Percentiles rank a stretch among this genome's conserved stretches.
These are phyloP conservation scores for Scheffersomyces lignicola DNA, from an alignment of 1,139 yeast genomes.

Conservation along the genomic window DNA sequence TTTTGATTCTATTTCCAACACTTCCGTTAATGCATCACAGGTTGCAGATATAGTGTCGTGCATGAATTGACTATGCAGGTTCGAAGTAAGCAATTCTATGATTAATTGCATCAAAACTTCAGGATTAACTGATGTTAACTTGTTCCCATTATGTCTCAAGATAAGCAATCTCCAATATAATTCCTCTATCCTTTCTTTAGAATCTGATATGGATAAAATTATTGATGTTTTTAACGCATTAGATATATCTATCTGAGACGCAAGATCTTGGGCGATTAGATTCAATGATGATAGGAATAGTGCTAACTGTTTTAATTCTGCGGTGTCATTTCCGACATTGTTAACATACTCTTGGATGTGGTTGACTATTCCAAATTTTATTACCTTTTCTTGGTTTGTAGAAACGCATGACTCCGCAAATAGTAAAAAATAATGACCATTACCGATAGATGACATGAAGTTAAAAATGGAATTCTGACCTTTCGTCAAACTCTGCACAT, in stretches of 20 bases:
- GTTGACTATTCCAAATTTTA: constrained; percentile 45
- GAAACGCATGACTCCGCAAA: constrained; percentile 50
- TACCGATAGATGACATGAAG: constrained; percentile 26
- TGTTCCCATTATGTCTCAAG: constrained; percentile 20
- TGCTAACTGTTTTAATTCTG: constrained; percentile 38
- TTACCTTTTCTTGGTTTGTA: constrained; percentile 44
- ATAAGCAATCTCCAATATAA: constrained; percentile 42
- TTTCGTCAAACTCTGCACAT: constrained; percentile 48
- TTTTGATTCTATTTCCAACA: constrained; percentile 5
- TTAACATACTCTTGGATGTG: constrained; percentile 53
- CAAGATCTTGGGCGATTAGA: constrained; percentile 4
- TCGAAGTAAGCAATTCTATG: constrained; percentile 11
- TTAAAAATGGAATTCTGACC: constrained; percentile 46
- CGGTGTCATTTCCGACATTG: constrained; percentile 16
- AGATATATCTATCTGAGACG: constrained; percentile 2
- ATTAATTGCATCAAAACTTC: constrained; percentile 15
- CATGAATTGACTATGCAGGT: constrained; percentile 14
- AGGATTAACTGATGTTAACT: constrained; percentile 6
- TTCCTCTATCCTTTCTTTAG: constrained; percentile 22
- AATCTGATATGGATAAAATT: constrained; percentile 10
- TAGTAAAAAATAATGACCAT: constrained; percentile 42
- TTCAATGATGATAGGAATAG: constrained; percentile 37
- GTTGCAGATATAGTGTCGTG: constrained; percentile 18
- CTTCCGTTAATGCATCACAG: constrained; percentile 14
- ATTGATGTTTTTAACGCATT: neutral